A percentile compares a stretch with the other conserved stretches of the same genome.
Evolutionary conservation across 2,329 filamentous ascomycete species (phyloP).

Genomic region (Colletotrichum costaricense): DNA sequence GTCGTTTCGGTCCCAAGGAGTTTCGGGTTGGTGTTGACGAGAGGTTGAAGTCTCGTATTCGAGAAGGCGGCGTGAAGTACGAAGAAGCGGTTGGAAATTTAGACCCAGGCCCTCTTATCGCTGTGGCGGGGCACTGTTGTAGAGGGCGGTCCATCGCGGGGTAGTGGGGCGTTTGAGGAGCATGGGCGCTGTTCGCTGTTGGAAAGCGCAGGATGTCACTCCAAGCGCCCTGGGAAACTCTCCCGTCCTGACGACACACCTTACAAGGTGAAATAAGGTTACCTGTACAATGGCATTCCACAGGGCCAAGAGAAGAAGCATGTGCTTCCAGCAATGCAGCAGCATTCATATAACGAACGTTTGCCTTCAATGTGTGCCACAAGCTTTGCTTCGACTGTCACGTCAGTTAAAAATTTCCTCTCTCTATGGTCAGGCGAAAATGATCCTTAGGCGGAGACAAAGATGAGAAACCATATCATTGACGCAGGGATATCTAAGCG

Average conservation of each 20-base stretch:
- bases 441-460: neutral
- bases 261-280: neutral
- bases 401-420: neutral
- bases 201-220: neutral
- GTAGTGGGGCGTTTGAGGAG: slow-evolving; percentile 34
- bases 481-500: neutral
- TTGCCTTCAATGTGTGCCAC: neutral
- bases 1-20: slow-evolving; percentile 12
- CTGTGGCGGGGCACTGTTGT: slow-evolving; percentile 30
- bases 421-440: neutral
- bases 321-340: neutral
- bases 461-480: neutral
- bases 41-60: slow-evolving; percentile 1
- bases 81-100: slow-evolving; percentile 32
- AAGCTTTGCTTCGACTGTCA: neutral
- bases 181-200: neutral
- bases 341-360: neutral
- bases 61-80: slow-evolving; percentile 12
- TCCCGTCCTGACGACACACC: neutral
- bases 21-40: neutral
- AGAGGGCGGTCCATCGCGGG: slow-evolving; percentile 29
- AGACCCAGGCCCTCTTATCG: slow-evolving; percentile 15
- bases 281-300: neutral
- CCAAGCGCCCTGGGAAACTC: neutral
- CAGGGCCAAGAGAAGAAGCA: neutral